Conservation (phyloP, 495 filamentous ascomycete genomes). For the Penicillium herquei region DNA sequence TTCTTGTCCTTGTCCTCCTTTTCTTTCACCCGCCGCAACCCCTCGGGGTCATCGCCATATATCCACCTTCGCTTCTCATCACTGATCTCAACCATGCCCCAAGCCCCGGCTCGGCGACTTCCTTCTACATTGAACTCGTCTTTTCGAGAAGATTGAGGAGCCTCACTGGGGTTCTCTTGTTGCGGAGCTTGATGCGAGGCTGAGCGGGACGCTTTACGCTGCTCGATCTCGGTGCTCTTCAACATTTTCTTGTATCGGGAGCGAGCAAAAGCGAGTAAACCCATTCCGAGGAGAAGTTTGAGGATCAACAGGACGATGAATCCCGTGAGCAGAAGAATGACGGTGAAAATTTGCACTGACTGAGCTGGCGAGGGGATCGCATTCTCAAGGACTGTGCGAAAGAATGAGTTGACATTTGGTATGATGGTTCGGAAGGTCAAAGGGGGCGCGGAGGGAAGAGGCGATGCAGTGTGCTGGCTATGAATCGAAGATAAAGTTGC, state of each 20-base stretch:
- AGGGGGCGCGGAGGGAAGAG: slow-evolving; percentile 31
- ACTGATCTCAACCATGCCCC: slow-evolving; percentile 81
- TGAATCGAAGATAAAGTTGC: slow-evolving; percentile 62
- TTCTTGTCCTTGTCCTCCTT: slow-evolving; percentile 63
- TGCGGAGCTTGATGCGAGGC: slow-evolving; percentile 15
- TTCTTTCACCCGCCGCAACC: slow-evolving; percentile 63
- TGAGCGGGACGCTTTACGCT: slow-evolving; percentile 7
- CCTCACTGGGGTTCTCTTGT: slow-evolving; percentile 47
- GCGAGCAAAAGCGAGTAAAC: slow-evolving; percentile 69
- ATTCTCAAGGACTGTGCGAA: slow-evolving; percentile 42
- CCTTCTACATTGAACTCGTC: slow-evolving; percentile 61
- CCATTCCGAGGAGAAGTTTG: slow-evolving; percentile 83
- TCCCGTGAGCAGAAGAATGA: slow-evolving; percentile 71
- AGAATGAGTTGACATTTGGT: slow-evolving; percentile 35
- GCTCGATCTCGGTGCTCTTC: slow-evolving; percentile 63
- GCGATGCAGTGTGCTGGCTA: slow-evolving; percentile 43
- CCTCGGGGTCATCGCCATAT: slow-evolving; percentile 80
- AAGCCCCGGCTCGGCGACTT: slow-evolving; percentile 73
- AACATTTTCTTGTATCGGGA: slow-evolving; percentile 79
- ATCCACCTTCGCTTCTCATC: slow-evolving; percentile 86
- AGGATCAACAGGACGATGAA: slow-evolving; percentile 75
- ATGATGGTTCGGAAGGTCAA: slow-evolving; percentile 38
- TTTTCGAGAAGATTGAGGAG: slow-evolving; percentile 12
- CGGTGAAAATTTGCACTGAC: slow-evolving; percentile 54
- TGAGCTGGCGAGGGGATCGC: slow-evolving; percentile 46